Percentiles rank a stretch among this genome's conserved stretches.
These are phyloP conservation scores for Plasmodium gaboni DNA, from an alignment of 169 alveolate species.

Conservation along the genomic window DNA sequence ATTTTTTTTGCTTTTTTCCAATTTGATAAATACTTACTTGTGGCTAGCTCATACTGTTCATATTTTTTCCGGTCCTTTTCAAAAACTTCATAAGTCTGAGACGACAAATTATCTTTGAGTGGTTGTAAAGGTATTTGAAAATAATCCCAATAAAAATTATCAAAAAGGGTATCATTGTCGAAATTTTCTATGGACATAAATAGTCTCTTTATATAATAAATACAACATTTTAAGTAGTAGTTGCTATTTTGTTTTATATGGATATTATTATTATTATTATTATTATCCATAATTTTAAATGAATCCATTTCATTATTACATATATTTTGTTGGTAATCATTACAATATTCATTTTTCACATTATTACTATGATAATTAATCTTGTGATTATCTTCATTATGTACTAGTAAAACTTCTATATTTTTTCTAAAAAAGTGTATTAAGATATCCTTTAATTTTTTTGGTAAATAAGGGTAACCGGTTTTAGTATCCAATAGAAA, in stretches of 20 bases:
- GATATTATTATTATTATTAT: background rate
- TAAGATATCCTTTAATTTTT: constrained; percentile 57
- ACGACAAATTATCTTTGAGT: constrained; percentile 82
- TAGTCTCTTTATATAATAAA: constrained; percentile 66
- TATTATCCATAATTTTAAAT: background rate
- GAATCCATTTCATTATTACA: too few species aligned
- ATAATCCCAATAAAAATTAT: constrained; percentile 76
- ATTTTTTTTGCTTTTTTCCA: constrained; percentile 9
- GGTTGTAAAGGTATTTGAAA: constrained; percentile 87
- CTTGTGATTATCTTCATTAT: background rate
- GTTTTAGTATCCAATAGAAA: constrained; percentile 45
- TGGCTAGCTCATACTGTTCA: constrained; percentile 81
- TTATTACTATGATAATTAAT: background rate
- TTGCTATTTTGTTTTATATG: background rate
- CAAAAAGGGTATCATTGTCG: constrained; percentile 45
- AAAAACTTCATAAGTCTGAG: constrained; percentile 82
- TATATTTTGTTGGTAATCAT: too few species aligned
- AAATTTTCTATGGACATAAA: constrained; percentile 73
- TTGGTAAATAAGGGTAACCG: constrained; percentile 69
- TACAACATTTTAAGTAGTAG: constrained; percentile 39
- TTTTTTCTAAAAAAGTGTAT: constrained; percentile 70
- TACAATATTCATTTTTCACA: constrained; percentile 5
- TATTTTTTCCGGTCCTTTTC: constrained; percentile 82
- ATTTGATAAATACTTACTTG: constrained; percentile 67
- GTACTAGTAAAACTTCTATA: constrained; percentile 43